Evolutionary conservation across 805 yeast genomes (phyloP).

Genomic region (Candida michaelii): DNA sequence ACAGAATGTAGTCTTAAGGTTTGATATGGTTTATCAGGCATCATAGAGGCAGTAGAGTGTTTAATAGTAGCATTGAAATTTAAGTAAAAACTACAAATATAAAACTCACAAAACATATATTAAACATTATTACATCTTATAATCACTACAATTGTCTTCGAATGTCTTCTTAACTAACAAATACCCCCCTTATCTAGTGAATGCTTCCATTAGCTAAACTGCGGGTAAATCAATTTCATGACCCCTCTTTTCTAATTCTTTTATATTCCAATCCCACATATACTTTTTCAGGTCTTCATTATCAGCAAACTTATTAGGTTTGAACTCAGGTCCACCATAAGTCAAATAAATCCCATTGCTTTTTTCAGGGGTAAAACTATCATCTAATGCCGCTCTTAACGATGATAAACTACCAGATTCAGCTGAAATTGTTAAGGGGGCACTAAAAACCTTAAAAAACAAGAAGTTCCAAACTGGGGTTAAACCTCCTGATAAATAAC

Average conservation of each 20-base stretch:
- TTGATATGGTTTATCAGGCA: too few species aligned
- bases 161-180: too few species aligned
- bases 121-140: too few species aligned
- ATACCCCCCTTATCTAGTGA: too few species aligned
- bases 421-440: constrained; percentile 25
- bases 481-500: constrained; percentile 8
- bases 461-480: background rate
- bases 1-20: too few species aligned
- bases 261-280: constrained; percentile 29
- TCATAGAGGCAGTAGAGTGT: too few species aligned
- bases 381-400: constrained; percentile 34
- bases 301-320: constrained; percentile 25
- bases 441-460: constrained; percentile 16
- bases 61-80: too few species aligned
- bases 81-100: too few species aligned
- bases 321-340: constrained; percentile 30
- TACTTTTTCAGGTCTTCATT: constrained; percentile 21
- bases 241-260: constrained; percentile 11
- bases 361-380: constrained; percentile 18
- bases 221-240: constrained; percentile 5
- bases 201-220: too few species aligned
- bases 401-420: constrained; percentile 38
- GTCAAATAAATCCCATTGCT: constrained; percentile 31
- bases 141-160: too few species aligned
- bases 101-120: too few species aligned